These are phyloP conservation scores for Marasmius tenuissimus DNA, from an alignment of 1,284 basidiomycete species.

Conservation along the genomic window DNA sequence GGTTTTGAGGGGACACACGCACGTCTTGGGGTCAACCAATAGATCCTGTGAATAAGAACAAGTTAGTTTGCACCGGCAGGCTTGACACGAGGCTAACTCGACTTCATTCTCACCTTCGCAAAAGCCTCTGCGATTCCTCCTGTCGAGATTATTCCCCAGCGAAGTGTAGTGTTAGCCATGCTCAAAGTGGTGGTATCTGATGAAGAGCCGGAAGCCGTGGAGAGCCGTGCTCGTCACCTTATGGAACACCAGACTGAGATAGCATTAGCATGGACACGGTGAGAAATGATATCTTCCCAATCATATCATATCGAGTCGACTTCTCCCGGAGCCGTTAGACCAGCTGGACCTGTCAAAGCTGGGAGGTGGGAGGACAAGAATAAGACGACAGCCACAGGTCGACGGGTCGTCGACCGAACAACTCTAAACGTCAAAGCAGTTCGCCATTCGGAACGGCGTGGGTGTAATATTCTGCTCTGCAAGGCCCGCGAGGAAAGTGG, in stretches of 20 bases:
- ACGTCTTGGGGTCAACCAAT: slow-evolving; percentile 46
- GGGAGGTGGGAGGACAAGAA: too few species aligned
- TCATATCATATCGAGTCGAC: too few species aligned
- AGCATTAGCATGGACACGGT: too few species aligned
- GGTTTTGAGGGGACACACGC: slow-evolving; percentile 4
- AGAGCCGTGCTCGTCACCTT: neutral
- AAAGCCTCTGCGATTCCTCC: slow-evolving; percentile 40
- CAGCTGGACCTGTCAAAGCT: too few species aligned
- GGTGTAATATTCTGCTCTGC: too few species aligned
- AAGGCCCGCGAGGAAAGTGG: neutral
- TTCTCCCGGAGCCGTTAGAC: too few species aligned
- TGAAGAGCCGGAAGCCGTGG: neutral
- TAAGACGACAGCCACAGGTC: too few species aligned
- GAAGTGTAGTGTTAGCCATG: slow-evolving; percentile 31
- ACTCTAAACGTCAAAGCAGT: too few species aligned
- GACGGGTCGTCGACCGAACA: too few species aligned
- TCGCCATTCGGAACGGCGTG: too few species aligned
- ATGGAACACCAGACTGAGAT: neutral
- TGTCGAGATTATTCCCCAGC: slow-evolving; percentile 47
- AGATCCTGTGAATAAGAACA: slow-evolving; percentile 34
- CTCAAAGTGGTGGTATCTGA: neutral
- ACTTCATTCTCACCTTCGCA: slow-evolving; percentile 31
- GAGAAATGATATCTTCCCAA: too few species aligned
- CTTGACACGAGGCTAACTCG: neutral
- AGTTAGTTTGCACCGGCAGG: neutral